Percentiles rank a stretch among this genome's conserved stretches.
phyloP scores from a whole-genome alignment of 1,284 basidiomycete genomes.

The Amylostereum areolatum region DNA sequence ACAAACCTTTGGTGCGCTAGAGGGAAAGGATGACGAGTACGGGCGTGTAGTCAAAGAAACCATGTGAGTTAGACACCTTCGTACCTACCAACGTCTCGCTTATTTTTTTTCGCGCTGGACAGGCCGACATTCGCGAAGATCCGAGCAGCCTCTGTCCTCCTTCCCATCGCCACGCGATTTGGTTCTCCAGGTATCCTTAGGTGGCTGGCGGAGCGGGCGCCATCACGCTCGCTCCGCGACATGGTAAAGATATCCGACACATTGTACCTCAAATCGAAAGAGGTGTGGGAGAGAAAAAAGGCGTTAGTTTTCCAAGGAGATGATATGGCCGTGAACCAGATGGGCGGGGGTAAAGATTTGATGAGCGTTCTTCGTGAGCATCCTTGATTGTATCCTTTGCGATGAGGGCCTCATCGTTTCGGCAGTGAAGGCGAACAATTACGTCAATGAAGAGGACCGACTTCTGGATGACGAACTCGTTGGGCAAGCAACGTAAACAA shows the following conservation, averaged over 20 bases:
- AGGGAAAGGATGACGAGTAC: neutral
- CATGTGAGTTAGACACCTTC: neutral
- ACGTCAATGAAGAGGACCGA: slow-evolving; percentile 9
- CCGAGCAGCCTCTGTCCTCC: neutral
- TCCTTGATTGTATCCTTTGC: no score
- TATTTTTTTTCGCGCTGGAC: neutral
- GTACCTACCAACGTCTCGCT: neutral
- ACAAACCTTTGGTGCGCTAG: neutral
- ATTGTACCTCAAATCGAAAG: neutral
- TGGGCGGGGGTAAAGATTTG: neutral
- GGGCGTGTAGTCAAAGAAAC: neutral
- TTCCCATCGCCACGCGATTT: neutral
- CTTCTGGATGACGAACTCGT: slow-evolving; percentile 13
- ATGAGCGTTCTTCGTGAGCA: neutral
- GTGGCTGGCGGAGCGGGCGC: neutral
- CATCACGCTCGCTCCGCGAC: neutral
- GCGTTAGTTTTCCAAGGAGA: neutral
- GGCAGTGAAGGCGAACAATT: slow-evolving; percentile 12
- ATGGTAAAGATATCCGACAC: neutral
- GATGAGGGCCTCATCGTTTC: neutral
- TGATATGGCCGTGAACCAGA: neutral
- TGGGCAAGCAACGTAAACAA: slow-evolving; percentile 12
- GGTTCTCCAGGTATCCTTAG: neutral
- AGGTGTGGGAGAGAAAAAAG: neutral
- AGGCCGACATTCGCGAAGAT: neutral